Evolutionary conservation across 352 stramenopile genomes (phyloP), one percentile per base, ranked within the genome.

Genomic region (Phytopythium montanum): DNA sequence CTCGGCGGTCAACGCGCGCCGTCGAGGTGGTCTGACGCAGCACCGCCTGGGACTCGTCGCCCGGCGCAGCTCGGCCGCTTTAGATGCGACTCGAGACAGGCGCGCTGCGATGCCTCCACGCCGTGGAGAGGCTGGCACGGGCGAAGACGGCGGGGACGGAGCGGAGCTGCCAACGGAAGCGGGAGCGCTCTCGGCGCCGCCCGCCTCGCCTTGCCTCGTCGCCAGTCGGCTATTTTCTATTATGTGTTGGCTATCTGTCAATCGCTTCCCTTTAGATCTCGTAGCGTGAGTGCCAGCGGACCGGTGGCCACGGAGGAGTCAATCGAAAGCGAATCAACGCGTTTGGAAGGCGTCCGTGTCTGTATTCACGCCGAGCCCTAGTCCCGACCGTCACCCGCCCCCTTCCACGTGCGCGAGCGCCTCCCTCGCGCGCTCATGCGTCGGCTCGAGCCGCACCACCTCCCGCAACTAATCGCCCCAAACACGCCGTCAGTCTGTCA

Each of bases 11-110:
- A 12, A 68, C 59, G 39, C 63, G 69, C 52, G 55, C 62, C 38
- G 55, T 83, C 50, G 76, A 83, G 60, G 65, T 81, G 67, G 76
- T 86, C 66, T 86, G 80, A 67, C 9, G 45, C 45, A 28, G 21
- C 42, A 19, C 42, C 23, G 44, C 56, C 54, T 41, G 39, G 39
- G 39, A 25, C 39, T 21, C 10, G 5, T 13, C n/a, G 51, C 23
- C 29, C 31, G 21, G 33, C 9, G 38, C 21, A 48, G 21, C 31
- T 36, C 38, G 31, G 29, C 45, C 12, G 36, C 23, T n/a, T 56
- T 44, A 56, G 31, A 38, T 25, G 18, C 50, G 4, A 50, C 28
- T 25, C 44, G 18, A 26, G 21, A 50, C 23, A 21, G 44, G 18
- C 28, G 44, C 44, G n/a, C 50, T 36, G 50, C 50, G 50, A 23